These are phyloP conservation scores for Diplodia intermedia DNA, from an alignment of 2,329 filamentous ascomycete genomes.

Conservation along the genomic window DNA sequence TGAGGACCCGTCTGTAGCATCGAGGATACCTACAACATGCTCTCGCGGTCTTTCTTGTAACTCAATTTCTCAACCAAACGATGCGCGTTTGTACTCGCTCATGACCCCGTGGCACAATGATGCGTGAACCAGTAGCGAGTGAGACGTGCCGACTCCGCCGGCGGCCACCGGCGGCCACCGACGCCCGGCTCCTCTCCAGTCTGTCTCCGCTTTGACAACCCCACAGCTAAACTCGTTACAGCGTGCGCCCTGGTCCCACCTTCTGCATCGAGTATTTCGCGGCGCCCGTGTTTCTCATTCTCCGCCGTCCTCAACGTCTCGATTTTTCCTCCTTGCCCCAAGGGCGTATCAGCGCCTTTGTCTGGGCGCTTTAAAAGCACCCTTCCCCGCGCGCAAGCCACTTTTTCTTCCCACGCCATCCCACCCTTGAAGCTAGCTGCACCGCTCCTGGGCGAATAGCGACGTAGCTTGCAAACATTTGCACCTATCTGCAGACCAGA, in stretches of 20 bases:
- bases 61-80: conserved; percentile 12
- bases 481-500: conserved; percentile 24
- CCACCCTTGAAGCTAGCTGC: conserved; percentile 22
- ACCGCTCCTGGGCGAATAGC: conserved; percentile 9
- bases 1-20: conserved; percentile 52
- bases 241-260: conserved; percentile 19
- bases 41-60: conserved; percentile 47
- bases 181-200: conserved; percentile 19
- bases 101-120: not conserved
- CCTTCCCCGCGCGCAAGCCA: conserved; percentile 24
- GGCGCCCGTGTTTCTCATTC: conserved; percentile 16
- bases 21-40: conserved; percentile 56
- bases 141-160: conserved; percentile 3
- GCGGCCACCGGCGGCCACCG: conserved; percentile 28
- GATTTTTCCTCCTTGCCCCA: not conserved
- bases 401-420: conserved; percentile 19
- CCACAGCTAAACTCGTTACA: conserved; percentile 28
- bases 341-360: not conserved
- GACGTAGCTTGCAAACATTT: not conserved
- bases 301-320: not conserved
- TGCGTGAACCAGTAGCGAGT: not conserved
- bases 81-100: not conserved
- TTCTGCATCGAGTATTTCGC: conserved; percentile 11
- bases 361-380: conserved; percentile 3
- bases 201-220: conserved; percentile 23